Conservation (phyloP, 2,329 filamentous ascomycete genomes). For the Paramyrothecium sp. region DNA sequence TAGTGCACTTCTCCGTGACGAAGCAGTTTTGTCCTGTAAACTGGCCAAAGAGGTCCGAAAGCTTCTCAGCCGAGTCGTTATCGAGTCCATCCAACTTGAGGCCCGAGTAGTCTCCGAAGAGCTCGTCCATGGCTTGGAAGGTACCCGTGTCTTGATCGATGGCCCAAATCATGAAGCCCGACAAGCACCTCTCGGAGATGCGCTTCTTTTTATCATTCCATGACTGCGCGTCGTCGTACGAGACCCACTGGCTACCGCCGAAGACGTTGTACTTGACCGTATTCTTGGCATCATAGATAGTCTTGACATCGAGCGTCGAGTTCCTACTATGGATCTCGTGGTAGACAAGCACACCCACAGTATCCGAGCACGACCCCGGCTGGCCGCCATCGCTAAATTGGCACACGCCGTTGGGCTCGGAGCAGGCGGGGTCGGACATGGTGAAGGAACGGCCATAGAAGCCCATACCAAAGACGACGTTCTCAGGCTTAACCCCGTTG, state of each 20-base stretch:
- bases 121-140: not conserved
- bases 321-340: not conserved
- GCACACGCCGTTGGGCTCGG: not conserved
- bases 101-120: not conserved
- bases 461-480: not conserved
- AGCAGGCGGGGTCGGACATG: not conserved
- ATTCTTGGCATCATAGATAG: not conserved
- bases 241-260: not conserved
- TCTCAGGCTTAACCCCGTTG: not conserved
- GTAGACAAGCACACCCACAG: not conserved
- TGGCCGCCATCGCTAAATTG: not conserved
- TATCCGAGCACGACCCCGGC: not conserved
- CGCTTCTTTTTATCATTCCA: not conserved
- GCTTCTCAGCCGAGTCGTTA: too few species aligned
- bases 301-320: not conserved
- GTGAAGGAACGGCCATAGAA: conserved; percentile 1
- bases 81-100: not conserved
- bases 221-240: not conserved
- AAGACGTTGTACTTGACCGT: not conserved
- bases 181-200: not conserved
- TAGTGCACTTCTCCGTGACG: conserved; percentile 2
- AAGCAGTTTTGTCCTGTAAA: not conserved
- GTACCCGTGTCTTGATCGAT: not conserved
- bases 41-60: not conserved
- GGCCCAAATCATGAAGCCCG: not conserved